These are phyloP conservation scores for Gamarada debralockiae DNA, from an alignment of 495 filamentous ascomycete species.

Conservation along the genomic window DNA sequence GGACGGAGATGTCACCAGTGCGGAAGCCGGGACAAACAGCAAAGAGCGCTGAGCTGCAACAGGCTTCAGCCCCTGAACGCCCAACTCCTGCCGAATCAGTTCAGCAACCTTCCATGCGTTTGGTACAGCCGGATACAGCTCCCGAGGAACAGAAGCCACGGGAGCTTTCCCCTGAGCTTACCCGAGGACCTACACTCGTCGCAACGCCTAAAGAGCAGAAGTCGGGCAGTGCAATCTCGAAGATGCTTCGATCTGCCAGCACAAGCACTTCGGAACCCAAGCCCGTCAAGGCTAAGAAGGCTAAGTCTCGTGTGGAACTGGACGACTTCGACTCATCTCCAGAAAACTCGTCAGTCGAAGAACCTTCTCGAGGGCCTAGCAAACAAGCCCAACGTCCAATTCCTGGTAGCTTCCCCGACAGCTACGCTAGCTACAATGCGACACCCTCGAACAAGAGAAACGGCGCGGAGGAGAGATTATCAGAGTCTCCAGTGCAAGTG, in stretches of 20 bases:
- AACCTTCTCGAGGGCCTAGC: constrained; percentile 20
- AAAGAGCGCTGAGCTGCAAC: constrained; percentile 35
- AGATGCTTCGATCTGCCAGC: constrained; percentile 28
- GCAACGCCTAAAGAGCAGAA: constrained; percentile 18
- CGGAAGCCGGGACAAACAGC: constrained; percentile 31
- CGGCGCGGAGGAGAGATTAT: constrained; percentile 43
- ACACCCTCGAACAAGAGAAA: constrained; percentile 29
- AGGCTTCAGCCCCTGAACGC: constrained; percentile 20
- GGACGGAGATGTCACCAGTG: constrained; percentile 49
- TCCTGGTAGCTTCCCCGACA: constrained; percentile 37
- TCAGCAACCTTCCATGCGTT: constrained; percentile 51
- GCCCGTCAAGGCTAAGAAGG: constrained; percentile 47
- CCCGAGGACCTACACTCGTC: constrained; percentile 2
- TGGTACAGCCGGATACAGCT: constrained; percentile 51
- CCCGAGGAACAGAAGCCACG: constrained; percentile 34
- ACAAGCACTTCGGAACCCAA: constrained; percentile 35
- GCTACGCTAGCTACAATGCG: constrained; percentile 22
- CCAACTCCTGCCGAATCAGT: constrained; percentile 31
- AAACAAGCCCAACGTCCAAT: constrained; percentile 23
- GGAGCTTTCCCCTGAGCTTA: constrained; percentile 20
- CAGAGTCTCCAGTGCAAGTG: constrained; percentile 76
- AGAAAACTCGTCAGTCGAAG: constrained; percentile 35
- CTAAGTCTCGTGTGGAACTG: constrained; percentile 42
- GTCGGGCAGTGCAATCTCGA: constrained; percentile 26
- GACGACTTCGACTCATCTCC: constrained; percentile 45